These are phyloP conservation scores for Nyctanthes arbortristis DNA, from an alignment of 257 asterid genomes.

Conservation along the genomic window DNA sequence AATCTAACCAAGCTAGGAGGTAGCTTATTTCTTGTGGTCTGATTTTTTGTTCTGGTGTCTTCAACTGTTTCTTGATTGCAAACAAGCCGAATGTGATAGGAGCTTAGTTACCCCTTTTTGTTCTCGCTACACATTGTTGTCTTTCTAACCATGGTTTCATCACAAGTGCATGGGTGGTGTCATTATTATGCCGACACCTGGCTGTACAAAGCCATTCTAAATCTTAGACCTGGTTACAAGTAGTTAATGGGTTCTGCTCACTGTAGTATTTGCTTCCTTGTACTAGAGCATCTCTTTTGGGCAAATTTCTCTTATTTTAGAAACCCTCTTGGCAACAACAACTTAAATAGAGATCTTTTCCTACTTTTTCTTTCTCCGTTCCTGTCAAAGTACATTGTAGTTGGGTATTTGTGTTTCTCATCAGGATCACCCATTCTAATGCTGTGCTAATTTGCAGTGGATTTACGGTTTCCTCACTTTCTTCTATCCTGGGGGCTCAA, in stretches of 20 bases:
- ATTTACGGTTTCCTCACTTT: slow-evolving; percentile 75
- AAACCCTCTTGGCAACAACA: neutral
- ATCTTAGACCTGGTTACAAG: neutral
- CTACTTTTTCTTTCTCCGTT: neutral
- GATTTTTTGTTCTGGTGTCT: neutral
- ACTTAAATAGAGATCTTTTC: neutral
- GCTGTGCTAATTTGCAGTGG: slow-evolving; percentile 62
- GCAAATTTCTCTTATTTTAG: neutral
- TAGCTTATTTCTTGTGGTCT: neutral
- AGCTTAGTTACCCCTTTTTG: neutral
- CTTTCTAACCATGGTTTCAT: neutral
- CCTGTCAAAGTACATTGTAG: neutral
- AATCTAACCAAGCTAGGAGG: neutral
- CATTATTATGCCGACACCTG: neutral
- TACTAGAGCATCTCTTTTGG: too few species aligned
- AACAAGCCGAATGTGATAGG: neutral
- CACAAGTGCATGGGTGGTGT: neutral
- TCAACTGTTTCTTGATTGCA: neutral
- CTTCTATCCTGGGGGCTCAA: slow-evolving; percentile 91
- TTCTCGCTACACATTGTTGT: neutral
- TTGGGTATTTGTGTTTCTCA: neutral
- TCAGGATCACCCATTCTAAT: neutral
- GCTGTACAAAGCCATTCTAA: neutral
- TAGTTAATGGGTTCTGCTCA: neutral
- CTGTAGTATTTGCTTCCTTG: neutral